Conservation (phyloP, 2,329 filamentous ascomycete genomes). For the Gaeumannomyces sp. region DNA sequence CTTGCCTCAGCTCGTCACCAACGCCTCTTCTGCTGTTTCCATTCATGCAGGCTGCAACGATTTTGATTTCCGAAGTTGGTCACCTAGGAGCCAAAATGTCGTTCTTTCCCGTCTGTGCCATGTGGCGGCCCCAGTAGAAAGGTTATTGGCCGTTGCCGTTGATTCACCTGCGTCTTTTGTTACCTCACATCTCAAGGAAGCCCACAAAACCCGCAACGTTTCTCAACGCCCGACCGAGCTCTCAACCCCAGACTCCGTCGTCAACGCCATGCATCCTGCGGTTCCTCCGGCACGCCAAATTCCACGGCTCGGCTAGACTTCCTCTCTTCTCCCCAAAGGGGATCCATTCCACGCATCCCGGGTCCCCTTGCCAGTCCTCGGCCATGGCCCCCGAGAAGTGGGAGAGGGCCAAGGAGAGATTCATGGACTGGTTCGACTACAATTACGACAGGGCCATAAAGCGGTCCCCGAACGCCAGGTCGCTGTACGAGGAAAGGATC, state of each 20-base stretch:
- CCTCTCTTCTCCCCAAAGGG: no score
- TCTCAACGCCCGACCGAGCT: background rate
- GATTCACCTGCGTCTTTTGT: background rate
- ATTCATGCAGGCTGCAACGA: background rate
- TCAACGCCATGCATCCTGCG: background rate
- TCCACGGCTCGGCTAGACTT: background rate
- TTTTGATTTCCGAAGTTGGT: background rate
- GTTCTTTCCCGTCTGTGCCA: background rate
- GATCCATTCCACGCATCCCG: no score
- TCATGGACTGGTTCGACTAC: slow-evolving; percentile 7
- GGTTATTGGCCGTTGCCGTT: background rate
- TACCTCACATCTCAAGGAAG: background rate
- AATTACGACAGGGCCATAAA: background rate
- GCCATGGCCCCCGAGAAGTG: slow-evolving; percentile 2
- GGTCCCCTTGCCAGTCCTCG: background rate
- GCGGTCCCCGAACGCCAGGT: slow-evolving; percentile 1
- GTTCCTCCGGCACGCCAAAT: background rate
- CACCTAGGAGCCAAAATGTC: background rate
- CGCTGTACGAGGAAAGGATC: background rate
- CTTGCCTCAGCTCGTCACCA: background rate
- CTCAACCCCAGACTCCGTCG: no score
- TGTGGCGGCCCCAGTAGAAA: background rate
- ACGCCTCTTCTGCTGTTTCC: no score
- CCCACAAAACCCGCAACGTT: background rate
- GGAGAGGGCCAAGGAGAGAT: slow-evolving; percentile 3